Evolutionary conservation across 305 asterid species (phyloP), one percentile per base, ranked within the genome.

Genomic region (Fraxinus platypoda): DNA sequence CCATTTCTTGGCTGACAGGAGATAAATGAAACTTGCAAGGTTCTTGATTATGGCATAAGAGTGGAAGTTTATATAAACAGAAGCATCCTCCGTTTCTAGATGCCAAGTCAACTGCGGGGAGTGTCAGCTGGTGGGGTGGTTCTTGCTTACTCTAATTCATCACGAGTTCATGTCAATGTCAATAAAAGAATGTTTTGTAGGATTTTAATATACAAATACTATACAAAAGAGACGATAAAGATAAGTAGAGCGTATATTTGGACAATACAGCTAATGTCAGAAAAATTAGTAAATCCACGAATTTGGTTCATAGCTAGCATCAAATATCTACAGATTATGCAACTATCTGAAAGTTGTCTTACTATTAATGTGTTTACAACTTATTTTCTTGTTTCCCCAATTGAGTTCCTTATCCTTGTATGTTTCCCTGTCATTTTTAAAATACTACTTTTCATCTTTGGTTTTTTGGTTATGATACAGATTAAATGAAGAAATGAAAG

Each of bases 401-500:
- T 12, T 78, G 66, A 3, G 21, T 41, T 75, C 46, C 12, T 11
- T 54, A 31, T 59, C 70, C 30, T 59, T 21, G 12, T 11, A 35
- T 38, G 49, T 35, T 30, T 73, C 13, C 11, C 2, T 1, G 13
- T 6, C 15, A 30, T 30, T 71, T 41, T 43, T 5, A 28, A 12
- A 30, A 28, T 70, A 12, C 41, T 70, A 26, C 72, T 71, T 34
- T 30, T 83, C 73, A 43, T 52, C 38, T 13, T 28, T 84, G 35
- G 75, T 62, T 64, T 77, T 80, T 64, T 76, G 78, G n/a, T 33
- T 76, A 72, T 79, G 8, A 83, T 87, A 92, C 98, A 96, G 98
- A 88, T 86, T 96, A 79, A 96, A 94, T 74, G 98, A 96, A 86
- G 99, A 94, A 89, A 92, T 96, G 95, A 94, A 91, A 84, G 98